Percentiles rank a stretch among this genome's conserved stretches.
Evolutionary conservation across 139 green algal species (phyloP).

Genomic region (Marvania coccoides): DNA sequence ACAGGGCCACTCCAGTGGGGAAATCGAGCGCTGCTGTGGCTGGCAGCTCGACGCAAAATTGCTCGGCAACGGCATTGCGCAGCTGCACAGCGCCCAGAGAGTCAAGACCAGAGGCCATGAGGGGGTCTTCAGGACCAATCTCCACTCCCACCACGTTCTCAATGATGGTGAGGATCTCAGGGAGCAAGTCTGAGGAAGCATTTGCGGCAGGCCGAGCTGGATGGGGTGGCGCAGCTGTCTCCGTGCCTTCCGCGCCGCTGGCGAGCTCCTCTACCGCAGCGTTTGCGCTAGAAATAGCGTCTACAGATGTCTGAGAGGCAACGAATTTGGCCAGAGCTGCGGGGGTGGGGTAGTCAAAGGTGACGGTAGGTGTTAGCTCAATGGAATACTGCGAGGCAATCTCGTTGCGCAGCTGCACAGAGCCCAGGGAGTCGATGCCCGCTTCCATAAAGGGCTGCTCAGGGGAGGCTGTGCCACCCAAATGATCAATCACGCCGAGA

Average conservation of each 20-base stretch:
- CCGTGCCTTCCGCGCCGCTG: not conserved
- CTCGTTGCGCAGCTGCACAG: constrained; percentile 15
- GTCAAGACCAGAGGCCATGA: constrained; percentile 71
- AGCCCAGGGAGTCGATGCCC: constrained; percentile 48
- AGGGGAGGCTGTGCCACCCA: not conserved
- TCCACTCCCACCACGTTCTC: not conserved
- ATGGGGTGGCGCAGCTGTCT: not conserved
- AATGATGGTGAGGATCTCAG: not conserved
- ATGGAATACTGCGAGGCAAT: constrained; percentile 10
- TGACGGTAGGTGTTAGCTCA: constrained; percentile 33
- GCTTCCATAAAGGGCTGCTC: constrained; percentile 48
- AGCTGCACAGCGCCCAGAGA: constrained; percentile 71
- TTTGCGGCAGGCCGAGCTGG: not conserved
- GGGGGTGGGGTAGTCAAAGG: constrained; percentile 79
- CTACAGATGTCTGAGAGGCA: not conserved
- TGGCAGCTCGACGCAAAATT: constrained; percentile 31
- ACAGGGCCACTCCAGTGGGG: constrained; percentile 24
- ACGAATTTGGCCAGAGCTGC: not conserved
- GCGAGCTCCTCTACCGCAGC: not conserved
- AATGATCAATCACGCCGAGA: not conserved
- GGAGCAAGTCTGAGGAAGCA: not conserved
- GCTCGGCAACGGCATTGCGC: constrained; percentile 32
- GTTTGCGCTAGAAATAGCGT: not conserved
- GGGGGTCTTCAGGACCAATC: constrained; percentile 11
- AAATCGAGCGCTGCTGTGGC: constrained; percentile 38